Evolutionary conservation across 2,329 filamentous ascomycete species (phyloP).

Genomic region (Xylariaceae sp.): DNA sequence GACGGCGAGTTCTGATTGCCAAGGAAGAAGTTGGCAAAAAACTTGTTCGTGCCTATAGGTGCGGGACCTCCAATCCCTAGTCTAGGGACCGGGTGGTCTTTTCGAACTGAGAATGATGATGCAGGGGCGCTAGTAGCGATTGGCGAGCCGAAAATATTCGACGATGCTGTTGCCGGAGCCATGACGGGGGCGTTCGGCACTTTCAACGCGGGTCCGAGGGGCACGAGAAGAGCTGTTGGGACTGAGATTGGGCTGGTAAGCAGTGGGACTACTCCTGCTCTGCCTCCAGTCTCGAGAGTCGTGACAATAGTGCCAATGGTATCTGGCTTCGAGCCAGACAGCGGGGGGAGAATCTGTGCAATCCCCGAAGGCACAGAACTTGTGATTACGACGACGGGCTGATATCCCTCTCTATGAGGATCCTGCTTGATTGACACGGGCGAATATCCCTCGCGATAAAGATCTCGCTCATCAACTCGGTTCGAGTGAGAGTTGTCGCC

Average conservation of each 20-base stretch:
- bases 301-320: constrained; percentile 40
- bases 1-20: constrained; percentile 68
- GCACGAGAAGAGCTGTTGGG: constrained; percentile 40
- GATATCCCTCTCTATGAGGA: constrained; percentile 29
- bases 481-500: constrained; percentile 3
- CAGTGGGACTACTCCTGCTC: constrained; percentile 29
- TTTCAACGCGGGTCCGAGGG: constrained; percentile 14
- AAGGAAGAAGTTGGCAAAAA: constrained; percentile 80
- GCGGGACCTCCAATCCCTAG: constrained; percentile 50
- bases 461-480: constrained; percentile 5
- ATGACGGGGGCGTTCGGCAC: constrained; percentile 30
- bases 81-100: constrained; percentile 62
- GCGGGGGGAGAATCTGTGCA: constrained; percentile 39
- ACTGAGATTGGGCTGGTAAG: constrained; percentile 40
- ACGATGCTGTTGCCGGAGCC: constrained; percentile 26
- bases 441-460: constrained; percentile 21
- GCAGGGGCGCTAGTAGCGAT: constrained; percentile 57
- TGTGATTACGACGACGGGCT: constrained; percentile 37
- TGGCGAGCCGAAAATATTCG: constrained; percentile 59
- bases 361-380: constrained; percentile 36
- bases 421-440: constrained; percentile 12
- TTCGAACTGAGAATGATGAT: constrained; percentile 47
- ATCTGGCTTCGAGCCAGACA: constrained; percentile 32
- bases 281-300: constrained; percentile 34
- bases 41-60: constrained; percentile 76